A percentile compares a stretch with the other conserved stretches of the same genome.
Evolutionary conservation across 2,329 filamentous ascomycete genomes (phyloP).

Genomic region (Aspergillus intermedius): DNA sequence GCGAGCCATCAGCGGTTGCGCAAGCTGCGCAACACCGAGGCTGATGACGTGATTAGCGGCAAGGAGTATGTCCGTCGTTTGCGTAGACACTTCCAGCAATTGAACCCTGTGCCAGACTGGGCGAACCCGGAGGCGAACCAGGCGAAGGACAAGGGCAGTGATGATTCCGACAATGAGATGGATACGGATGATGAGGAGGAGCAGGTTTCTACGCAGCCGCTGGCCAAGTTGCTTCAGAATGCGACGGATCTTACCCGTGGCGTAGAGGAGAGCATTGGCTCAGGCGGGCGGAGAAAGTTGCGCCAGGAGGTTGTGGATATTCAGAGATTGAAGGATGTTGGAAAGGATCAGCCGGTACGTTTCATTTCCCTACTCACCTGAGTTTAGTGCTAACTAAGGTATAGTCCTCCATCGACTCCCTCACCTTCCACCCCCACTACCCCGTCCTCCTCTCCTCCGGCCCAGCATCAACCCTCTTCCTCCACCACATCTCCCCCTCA

Average conservation of each 20-base stretch:
- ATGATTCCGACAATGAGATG: constrained; percentile 42
- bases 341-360: constrained; percentile 63
- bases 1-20: constrained; percentile 67
- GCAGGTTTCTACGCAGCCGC: constrained; percentile 63
- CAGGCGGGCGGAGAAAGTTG: constrained; percentile 61
- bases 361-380: background rate
- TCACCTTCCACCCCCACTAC: constrained; percentile 83
- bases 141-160: constrained; percentile 40
- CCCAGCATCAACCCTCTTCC: constrained; percentile 72
- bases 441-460: constrained; percentile 87
- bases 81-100: constrained; percentile 64
- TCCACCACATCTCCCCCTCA: constrained; percentile 79
- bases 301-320: constrained; percentile 86
- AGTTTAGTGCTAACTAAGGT: background rate
- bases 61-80: constrained; percentile 77
- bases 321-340: constrained; percentile 78
- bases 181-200: constrained; percentile 55
- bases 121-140: constrained; percentile 41
- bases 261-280: constrained; percentile 39
- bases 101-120: constrained; percentile 59
- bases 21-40: constrained; percentile 73
- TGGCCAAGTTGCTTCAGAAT: constrained; percentile 73
- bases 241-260: constrained; percentile 57
- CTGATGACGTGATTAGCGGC: constrained; percentile 79
- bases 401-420: constrained; percentile 66